These are phyloP conservation scores for Corylus americana DNA, from an alignment of 306 rosid genomes.

Conservation along the genomic window DNA sequence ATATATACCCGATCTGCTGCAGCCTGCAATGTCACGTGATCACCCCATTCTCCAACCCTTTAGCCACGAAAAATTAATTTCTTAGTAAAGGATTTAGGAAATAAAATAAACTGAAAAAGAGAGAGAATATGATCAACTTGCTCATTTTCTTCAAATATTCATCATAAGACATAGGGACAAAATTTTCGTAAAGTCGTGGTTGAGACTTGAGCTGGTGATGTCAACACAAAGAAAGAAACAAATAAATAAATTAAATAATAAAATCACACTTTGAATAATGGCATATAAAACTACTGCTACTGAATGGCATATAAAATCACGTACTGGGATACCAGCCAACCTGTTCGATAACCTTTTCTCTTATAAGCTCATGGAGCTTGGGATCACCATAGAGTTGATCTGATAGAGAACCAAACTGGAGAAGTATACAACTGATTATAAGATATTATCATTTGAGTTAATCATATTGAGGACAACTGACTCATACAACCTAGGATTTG, in stretches of 20 bases:
- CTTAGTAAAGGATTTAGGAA: slow-evolving; percentile 2
- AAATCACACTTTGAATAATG: background rate
- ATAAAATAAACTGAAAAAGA: slow-evolving; percentile 1
- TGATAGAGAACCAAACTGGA: slow-evolving; percentile 86
- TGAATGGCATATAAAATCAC: background rate
- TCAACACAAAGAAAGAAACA: background rate
- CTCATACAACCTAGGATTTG: background rate
- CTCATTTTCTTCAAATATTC: slow-evolving; percentile 82
- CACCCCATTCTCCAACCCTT: slow-evolving; percentile 94
- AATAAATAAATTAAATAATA: background rate
- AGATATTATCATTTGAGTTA: background rate
- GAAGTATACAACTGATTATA: slow-evolving; percentile 27
- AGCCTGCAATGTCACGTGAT: slow-evolving; percentile 49
- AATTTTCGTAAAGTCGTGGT: slow-evolving; percentile 63
- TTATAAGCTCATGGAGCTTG: slow-evolving; percentile 66
- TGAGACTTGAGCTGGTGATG: slow-evolving; percentile 54
- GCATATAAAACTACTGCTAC: background rate
- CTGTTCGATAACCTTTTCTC: slow-evolving; percentile 79
- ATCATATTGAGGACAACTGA: background rate
- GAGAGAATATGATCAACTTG: slow-evolving; percentile 44
- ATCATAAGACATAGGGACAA: slow-evolving; percentile 73
- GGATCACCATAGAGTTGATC: slow-evolving; percentile 91
- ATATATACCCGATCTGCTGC: slow-evolving; percentile 81
- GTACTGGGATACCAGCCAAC: slow-evolving; percentile 29
- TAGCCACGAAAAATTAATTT: slow-evolving; percentile 21